A percentile compares a stretch with the other conserved stretches of the same genome.
These are phyloP conservation scores for Eucalyptus erythrocorys DNA, from an alignment of 345 rosid species.

Conservation along the genomic window DNA sequence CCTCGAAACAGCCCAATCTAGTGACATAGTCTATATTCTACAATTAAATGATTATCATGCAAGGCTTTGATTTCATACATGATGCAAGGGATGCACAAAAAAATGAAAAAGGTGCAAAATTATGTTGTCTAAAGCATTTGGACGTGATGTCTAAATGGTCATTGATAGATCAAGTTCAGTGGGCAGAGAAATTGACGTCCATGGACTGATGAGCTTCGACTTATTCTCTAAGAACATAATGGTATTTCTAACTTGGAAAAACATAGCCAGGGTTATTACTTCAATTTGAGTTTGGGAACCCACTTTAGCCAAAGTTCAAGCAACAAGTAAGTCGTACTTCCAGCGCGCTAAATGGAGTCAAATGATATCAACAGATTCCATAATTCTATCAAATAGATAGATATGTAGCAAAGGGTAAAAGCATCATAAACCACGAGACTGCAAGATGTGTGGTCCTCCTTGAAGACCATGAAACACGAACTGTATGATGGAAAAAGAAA, in stretches of 20 bases:
- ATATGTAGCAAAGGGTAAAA: not conserved
- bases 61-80: too few species aligned
- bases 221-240: not conserved
- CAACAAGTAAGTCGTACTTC: not conserved
- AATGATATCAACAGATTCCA: not conserved
- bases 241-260: not conserved
- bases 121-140: too few species aligned
- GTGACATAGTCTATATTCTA: too few species aligned
- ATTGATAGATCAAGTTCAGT: too few species aligned
- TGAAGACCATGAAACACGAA: too few species aligned
- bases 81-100: too few species aligned
- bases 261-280: not conserved
- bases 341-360: not conserved
- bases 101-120: too few species aligned
- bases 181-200: not conserved
- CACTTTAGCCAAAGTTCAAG: not conserved
- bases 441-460: too few species aligned
- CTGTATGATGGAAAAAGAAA: too few species aligned
- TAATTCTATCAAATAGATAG: not conserved
- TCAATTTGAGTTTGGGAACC: not conserved
- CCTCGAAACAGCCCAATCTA: too few species aligned
- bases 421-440: not conserved
- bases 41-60: too few species aligned
- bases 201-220: not conserved
- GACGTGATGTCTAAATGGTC: too few species aligned